Base-by-base conservation (phyloP, 2,329 filamentous ascomycete species). In the Cercospora nicotianae region DNA sequence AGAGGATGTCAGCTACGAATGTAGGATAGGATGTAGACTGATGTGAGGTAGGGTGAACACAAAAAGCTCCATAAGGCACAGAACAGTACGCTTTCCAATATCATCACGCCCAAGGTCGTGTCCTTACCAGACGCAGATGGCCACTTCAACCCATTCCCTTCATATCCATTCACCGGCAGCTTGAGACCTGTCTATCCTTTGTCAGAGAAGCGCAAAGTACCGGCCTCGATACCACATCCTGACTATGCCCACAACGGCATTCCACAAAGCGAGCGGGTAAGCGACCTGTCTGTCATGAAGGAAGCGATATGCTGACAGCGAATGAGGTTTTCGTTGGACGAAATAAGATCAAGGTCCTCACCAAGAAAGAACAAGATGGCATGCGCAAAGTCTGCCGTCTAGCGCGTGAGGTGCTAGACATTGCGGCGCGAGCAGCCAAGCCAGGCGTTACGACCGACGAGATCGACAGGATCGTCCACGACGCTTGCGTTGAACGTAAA, bases 361-460 rank as follows among this genome's bases (percentile, higher is more conserved):
- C 93, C 75, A 89, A 90, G 76, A 87, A 91, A 77, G 91, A 90
- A 66, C 90, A 93, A 77, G 91, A 94, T 75, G 91, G 87, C 53
- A 98, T 99, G 95, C 89, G 94, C 74, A 96, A 94, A 80, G 93
- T 95, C 60, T 97, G 94, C 81, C 87, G 88, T 60, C 81, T 97
- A 69, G 92, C 91, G 18, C 87, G 95, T 78, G 95, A 99, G 82
- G 93, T 98, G 10, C 83, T 99, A 70, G 95, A 99, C 80, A 91
- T 96, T 77, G 93, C 94, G 1, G 95, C 93, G 0, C 88, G 90
- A 13, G 94, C 90, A 62, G 82, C 91, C 57, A 90, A 89, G 77
- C 94, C 95, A n/a, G 95, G 95, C 60, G 90, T 98, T 36, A 97
- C 94, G 6, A 98, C 95, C 6, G 95, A 99, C 78, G 90, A 96